Base-by-base conservation (phyloP, 2,329 filamentous ascomycete species). In the Aspergillus ruber region DNA sequence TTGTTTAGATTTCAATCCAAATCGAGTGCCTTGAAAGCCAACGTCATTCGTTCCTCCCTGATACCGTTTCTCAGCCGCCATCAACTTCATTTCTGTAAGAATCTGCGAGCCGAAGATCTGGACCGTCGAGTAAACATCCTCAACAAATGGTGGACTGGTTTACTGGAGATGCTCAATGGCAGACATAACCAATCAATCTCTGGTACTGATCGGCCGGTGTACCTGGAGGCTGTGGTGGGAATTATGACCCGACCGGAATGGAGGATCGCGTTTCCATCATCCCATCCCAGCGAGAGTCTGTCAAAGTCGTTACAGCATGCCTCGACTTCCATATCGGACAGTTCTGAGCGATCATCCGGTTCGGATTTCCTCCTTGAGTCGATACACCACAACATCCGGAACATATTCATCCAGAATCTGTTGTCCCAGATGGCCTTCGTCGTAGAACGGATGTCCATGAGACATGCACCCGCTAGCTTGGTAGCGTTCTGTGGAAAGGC, bases 171-270 rank as follows among this genome's bases (percentile, higher is more conserved):
- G 74, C 78, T 95, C 20, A 84, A 90, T 55, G 86, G 85, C 27
- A 79, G 80, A 51, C 81, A 84, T 62, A 84, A 84, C 47, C 85
- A 89, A 58, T 84, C 86, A 3, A 83, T 95, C 12, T 83, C 88
- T 1, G 88, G 88, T 9, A 84, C 88, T n/a, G 90, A 95, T 60
- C 78, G 89, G 27, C 88, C 89, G 0, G 79, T 83, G 2, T 81
- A 95, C 39, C 77, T 95, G 27, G 90, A 95, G 61, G 86, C 83
- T 4, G 78, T 87, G 18, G 83, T 85, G 43, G 81, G 85, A 45
- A 82, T 96, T 62, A 95, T 95, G 90, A 85, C 86, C 68, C 81
- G 90, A 42, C 83, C 85, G 0, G 90, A 96, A 70, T 96, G 90
- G 90, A 82, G 88, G 52, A 76, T 85, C 45, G 79, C 85, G 0